Evolutionary conservation across 1,284 basidiomycete genomes (phyloP), one percentile per base, ranked within the genome.

Genomic region (Caloboletus inedulis): DNA sequence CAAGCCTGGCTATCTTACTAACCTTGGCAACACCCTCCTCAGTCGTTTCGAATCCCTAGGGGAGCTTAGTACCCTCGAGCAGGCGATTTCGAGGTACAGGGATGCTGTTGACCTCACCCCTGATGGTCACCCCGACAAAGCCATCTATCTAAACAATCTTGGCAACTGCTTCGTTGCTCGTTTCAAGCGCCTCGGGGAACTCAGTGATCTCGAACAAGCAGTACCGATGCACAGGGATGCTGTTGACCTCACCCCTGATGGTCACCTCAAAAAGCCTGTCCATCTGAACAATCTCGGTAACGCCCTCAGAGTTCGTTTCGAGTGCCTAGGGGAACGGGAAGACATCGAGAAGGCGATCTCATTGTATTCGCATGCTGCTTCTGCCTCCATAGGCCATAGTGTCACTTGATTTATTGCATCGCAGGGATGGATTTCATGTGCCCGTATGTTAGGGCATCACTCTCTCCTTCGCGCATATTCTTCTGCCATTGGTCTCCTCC

Each of bases 271-370:
- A 7, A 30, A 25, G 7, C 30, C 49, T 4, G 1, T 6, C 18
- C 3, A 3, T 27, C 10, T 40, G 9, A 29, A 19, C 14, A 47
- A 23, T 3, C 31, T 47, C 3, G 33, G 43, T 1, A 27, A 6
- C 4, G 0, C 18, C 3, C 27, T 48, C 13, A 5, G 2, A 3
- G 16, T 23, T 29, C 49, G 37, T 16, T 49, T 40, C 9, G n/a
- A n/a, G n/a, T n/a, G n/a, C n/a, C n/a, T n/a, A n/a, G n/a, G n/a
- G n/a, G n/a, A n/a, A n/a, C n/a, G n/a, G n/a, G n/a, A n/a, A n/a
- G n/a, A n/a, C n/a, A n/a, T 57, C 4, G 27, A 43, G 14, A 18
- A 40, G 9, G 48, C 54, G 0, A 14, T 52, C 23, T 54, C 48
- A 1, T 18, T 19, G 2, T 41, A 43, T 5, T 43, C 18, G 14